Evolutionary conservation across 2,329 filamentous ascomycete species (phyloP), one percentile per base, ranked within the genome.

Genomic region (Penicillium freii): DNA sequence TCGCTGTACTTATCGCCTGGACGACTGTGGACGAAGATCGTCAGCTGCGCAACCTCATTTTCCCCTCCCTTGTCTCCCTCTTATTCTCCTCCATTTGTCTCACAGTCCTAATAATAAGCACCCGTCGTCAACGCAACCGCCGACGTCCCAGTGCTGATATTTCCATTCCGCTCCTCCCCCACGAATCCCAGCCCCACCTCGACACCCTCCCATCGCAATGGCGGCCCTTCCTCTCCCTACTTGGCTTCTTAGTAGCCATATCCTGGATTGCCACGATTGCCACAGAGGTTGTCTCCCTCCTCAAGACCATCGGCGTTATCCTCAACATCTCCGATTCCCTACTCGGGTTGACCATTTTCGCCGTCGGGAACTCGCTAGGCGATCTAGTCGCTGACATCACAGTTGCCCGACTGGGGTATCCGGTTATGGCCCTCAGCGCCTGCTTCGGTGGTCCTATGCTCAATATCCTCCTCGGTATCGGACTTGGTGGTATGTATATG

Each of bases 401-500:
- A 0, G 90, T 99, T 38, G 94, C 94, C 4, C 86, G 91, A 34
- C 84, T 99, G 3, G 94, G 94, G 3, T 97, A 92, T 74, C 94
- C 94, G 0, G 92, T 99, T 61, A 99, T 99, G 94, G 94, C 94
- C 0, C 77, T 89, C 40, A 92, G 90, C 34, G 94, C 94, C 5
- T 99, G 94, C 72, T 97, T 99, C 72, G 94, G 94, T n/a, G 95
- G 94, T 0, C 94, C 94, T 0, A 93, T 99, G 91, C 84, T 99
- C 40, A 99, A 99, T 68, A 99, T 99, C 61, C 79, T 99, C 0
- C 84, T 99, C 4, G 94, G 94, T 0, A 92, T 99, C 51, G 94
- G 94, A n/a, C 80, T 97, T 4, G 90, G 89, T 27, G 94, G 94
- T 17, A 83, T 91, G 39, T 95, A 92, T 71, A 94, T 97, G 83